Evolutionary conservation across 257 asterid genomes (phyloP).

Genomic region (Parsonsia alboflavescens): DNA sequence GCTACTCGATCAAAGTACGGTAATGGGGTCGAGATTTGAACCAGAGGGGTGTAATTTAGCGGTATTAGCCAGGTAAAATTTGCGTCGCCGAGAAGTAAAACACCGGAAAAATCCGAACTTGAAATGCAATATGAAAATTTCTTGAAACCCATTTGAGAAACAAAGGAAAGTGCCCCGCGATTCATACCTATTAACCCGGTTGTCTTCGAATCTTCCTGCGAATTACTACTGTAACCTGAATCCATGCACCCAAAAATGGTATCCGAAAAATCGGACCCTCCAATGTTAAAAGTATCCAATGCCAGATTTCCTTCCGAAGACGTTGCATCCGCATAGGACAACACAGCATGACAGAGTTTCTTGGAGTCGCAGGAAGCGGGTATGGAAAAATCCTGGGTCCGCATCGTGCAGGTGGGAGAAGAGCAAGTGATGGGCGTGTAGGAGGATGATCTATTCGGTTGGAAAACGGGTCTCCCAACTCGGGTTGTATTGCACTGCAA

Average conservation of each 20-base stretch:
- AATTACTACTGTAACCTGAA: slow-evolving; percentile 59
- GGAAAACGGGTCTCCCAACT: slow-evolving; percentile 37
- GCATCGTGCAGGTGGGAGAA: slow-evolving; percentile 69
- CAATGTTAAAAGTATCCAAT: slow-evolving; percentile 45
- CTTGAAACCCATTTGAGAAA: slow-evolving; percentile 78
- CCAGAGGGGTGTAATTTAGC: slow-evolving; percentile 63
- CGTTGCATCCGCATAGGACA: slow-evolving; percentile 71
- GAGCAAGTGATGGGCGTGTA: slow-evolving; percentile 66
- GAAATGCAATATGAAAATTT: slow-evolving; percentile 88
- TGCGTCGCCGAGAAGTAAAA: slow-evolving; percentile 60
- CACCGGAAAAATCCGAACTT: slow-evolving; percentile 59
- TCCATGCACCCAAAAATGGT: slow-evolving; percentile 86
- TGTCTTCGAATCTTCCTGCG: slow-evolving; percentile 66
- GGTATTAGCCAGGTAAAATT: slow-evolving; percentile 57
- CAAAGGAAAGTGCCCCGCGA: slow-evolving; percentile 74
- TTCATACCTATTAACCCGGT: slow-evolving; percentile 96
- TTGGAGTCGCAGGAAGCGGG: slow-evolving; percentile 81
- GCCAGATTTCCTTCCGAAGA: slow-evolving; percentile 83
- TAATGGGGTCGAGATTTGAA: slow-evolving; percentile 65
- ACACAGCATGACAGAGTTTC: slow-evolving; percentile 72
- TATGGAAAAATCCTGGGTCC: slow-evolving; percentile 78
- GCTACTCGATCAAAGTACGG: slow-evolving; percentile 86
- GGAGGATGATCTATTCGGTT: slow-evolving; percentile 46
- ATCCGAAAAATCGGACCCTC: slow-evolving; percentile 54
- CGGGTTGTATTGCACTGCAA: slow-evolving; percentile 63